phyloP scores from a whole-genome alignment of 75 land plant genomes.

The Selaginella moellendorffii region DNA sequence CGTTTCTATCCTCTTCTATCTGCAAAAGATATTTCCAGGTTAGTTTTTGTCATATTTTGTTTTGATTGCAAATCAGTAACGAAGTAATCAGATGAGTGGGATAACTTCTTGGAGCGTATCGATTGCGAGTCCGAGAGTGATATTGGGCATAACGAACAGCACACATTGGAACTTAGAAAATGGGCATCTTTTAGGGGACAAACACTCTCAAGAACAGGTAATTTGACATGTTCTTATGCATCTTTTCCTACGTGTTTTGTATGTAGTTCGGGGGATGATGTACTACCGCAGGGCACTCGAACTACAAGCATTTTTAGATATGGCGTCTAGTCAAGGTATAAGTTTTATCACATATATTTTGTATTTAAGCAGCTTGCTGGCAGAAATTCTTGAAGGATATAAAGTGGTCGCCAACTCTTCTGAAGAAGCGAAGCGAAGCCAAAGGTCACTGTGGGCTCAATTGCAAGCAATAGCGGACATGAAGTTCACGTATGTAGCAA shows the following conservation, averaged over 20 bases:
- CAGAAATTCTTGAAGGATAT: conserved; percentile 86
- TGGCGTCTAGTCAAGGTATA: conserved; percentile 18
- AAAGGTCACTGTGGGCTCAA: neutral
- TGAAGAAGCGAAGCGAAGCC: conserved; percentile 41
- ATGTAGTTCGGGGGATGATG: conserved; percentile 76
- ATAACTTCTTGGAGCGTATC: conserved; percentile 4
- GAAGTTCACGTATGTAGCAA: neutral
- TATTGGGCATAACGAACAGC: neutral
- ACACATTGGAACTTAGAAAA: neutral
- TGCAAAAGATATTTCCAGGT: conserved; percentile 6
- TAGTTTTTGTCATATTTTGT: neutral
- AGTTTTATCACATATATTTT: neutral
- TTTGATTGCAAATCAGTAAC: neutral
- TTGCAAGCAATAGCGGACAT: neutral
- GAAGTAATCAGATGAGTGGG: conserved; percentile 9
- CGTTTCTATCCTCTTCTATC: neutral
- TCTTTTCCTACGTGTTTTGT: neutral
- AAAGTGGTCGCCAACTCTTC: conserved; percentile 36
- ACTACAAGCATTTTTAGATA: conserved; percentile 89
- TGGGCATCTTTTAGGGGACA: conserved; percentile 7
- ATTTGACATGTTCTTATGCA: neutral
- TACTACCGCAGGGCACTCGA: conserved; percentile 83
- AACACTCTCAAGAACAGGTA: conserved; percentile 9
- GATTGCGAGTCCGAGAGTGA: neutral
- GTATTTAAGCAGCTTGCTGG: neutral